phyloP scores from a whole-genome alignment of 306 rosid genomes.

The Casuarina cunninghamiana region DNA sequence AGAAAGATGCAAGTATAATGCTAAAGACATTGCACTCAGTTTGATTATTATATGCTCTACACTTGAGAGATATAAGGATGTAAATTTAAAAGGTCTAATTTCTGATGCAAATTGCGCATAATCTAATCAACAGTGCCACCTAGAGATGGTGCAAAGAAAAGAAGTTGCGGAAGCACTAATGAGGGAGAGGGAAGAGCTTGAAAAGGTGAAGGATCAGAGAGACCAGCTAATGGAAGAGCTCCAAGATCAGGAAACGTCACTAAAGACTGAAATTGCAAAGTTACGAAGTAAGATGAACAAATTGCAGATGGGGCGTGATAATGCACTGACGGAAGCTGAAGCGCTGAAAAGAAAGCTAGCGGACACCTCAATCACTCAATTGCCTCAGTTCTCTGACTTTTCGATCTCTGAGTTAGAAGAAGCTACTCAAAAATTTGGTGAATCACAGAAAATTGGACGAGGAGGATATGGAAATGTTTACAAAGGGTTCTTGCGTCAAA shows the following conservation, averaged over 20 bases:
- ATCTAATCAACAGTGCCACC: constrained; percentile 52
- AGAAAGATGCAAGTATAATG: not conserved
- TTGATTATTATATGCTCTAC: too few species aligned
- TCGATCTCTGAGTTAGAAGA: constrained; percentile 43
- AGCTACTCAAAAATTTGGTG: constrained; percentile 41
- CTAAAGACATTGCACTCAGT: too few species aligned
- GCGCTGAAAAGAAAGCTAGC: constrained; percentile 58
- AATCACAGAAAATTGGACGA: constrained; percentile 50
- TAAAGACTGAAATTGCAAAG: constrained; percentile 58
- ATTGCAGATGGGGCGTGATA: constrained; percentile 57
- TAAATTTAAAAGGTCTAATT: not conserved
- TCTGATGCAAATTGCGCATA: constrained; percentile 13
- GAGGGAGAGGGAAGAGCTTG: constrained; percentile 51
- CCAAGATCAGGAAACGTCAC: constrained; percentile 42
- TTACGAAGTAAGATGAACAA: constrained; percentile 60
- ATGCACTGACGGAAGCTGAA: constrained; percentile 64
- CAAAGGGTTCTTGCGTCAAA: constrained; percentile 37
- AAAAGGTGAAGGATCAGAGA: constrained; percentile 41
- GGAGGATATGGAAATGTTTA: constrained; percentile 59
- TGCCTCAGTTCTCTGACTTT: constrained; percentile 45
- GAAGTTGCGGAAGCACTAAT: constrained; percentile 56
- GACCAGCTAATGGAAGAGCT: constrained; percentile 54
- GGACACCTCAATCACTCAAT: constrained; percentile 42
- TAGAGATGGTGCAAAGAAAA: constrained; percentile 63
- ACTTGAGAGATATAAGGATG: too few species aligned